Conservation (phyloP, 805 yeast species). For the Cyberlindnera nakhonratchasimensis region DNA sequence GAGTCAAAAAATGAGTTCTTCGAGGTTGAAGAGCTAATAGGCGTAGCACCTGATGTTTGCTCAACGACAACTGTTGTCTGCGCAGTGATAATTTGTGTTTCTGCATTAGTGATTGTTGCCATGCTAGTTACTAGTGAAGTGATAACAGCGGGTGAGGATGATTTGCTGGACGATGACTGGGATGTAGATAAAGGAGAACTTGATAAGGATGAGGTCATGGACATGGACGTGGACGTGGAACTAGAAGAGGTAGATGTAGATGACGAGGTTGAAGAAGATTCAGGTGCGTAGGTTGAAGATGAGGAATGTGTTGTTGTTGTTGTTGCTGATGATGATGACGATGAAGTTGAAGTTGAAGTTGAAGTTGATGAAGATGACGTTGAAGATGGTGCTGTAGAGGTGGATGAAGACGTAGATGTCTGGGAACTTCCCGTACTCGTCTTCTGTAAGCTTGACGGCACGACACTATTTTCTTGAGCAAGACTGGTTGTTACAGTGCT, state of each 20-base stretch:
- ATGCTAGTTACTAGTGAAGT: constrained; percentile 14
- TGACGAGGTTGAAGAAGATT: constrained; percentile 1
- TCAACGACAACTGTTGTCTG: constrained; percentile 13
- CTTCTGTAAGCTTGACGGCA: constrained; percentile 13
- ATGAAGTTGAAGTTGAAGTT: constrained; percentile 10
- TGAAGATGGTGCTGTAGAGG: constrained; percentile 18
- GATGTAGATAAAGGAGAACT: constrained; percentile 8
- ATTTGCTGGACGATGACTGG: constrained; percentile 10
- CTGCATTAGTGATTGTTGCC: constrained; percentile 13
- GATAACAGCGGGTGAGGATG: constrained; percentile 19
- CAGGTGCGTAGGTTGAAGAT: neutral
- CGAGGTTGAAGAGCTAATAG: constrained; percentile 14
- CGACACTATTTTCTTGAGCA: constrained; percentile 1
- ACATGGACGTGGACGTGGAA: constrained; percentile 1
- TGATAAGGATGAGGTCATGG: constrained; percentile 2
- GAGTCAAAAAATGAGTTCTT: constrained; percentile 50
- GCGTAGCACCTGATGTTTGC: constrained; percentile 15
- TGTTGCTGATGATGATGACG: neutral
- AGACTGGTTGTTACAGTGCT: constrained; percentile 4
- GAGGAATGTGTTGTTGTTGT: neutral
- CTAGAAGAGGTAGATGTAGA: constrained; percentile 10
- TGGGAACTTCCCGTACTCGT: neutral
- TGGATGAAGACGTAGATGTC: constrained; percentile 4
- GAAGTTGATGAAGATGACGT: constrained; percentile 22
- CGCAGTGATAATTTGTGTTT: constrained; percentile 11